A percentile compares a stretch with the other conserved stretches of the same genome.
phyloP scores from a whole-genome alignment of 306 rosid genomes.

The Carpinus fangiana region DNA sequence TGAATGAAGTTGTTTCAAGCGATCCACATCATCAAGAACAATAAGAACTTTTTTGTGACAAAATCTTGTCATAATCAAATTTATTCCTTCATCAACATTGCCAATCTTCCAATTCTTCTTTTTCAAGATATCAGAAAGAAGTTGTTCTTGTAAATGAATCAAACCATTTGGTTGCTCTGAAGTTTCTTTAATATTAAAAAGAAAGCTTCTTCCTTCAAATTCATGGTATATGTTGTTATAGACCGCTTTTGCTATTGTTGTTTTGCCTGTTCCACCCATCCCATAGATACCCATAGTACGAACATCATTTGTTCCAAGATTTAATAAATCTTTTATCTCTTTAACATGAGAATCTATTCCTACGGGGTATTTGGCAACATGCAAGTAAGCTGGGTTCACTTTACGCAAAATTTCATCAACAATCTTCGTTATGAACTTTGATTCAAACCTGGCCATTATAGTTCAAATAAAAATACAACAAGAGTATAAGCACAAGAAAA shows the following conservation, averaged over 20 bases:
- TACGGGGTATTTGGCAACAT: conserved; percentile 14
- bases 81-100: background rate
- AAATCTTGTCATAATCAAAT: background rate
- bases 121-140: conserved; percentile 18
- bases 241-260: no score
- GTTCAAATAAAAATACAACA: no score
- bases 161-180: background rate
- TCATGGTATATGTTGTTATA: no score
- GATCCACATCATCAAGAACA: conserved; percentile 22
- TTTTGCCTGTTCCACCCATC: conserved; percentile 28
- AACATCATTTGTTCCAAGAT: background rate
- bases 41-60: background rate
- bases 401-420: background rate
- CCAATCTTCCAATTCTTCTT: background rate
- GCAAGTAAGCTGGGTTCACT: background rate
- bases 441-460: conserved; percentile 7
- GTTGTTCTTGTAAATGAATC: conserved; percentile 20
- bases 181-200: conserved; percentile 9
- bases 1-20: background rate
- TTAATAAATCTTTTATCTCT: background rate
- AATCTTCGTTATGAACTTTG: conserved; percentile 7
- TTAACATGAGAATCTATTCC: background rate
- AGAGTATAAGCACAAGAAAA: no score
- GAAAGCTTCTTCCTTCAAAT: background rate
- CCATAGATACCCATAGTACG: conserved; percentile 16